A percentile compares a stretch with the other conserved stretches of the same genome.
Conservation (phyloP, 2,329 filamentous ascomycete species). For the Stachybotrys elegans region DNA sequence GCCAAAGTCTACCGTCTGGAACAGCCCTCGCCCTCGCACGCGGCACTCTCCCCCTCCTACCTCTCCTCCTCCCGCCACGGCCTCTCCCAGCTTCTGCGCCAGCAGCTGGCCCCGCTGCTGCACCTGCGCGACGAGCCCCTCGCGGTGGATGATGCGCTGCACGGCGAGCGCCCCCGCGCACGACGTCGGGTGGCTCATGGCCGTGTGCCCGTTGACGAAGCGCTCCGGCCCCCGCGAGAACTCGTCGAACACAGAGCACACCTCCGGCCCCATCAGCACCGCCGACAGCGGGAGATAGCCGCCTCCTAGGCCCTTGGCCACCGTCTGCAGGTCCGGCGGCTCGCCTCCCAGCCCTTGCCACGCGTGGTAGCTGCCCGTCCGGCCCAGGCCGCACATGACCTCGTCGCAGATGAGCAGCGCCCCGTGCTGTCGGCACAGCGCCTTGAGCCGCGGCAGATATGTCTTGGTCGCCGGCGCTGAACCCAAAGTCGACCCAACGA, state of each 20-base stretch:
- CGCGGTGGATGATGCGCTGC: constrained; percentile 30
- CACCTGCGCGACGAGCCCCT: constrained; percentile 20
- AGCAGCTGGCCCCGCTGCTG: constrained; percentile 6
- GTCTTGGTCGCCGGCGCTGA: constrained; percentile 43
- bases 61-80: background rate
- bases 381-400: constrained; percentile 63
- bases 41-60: constrained; percentile 8
- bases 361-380: constrained; percentile 54
- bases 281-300: constrained; percentile 53
- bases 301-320: constrained; percentile 55
- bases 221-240: constrained; percentile 11
- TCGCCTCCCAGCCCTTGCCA: constrained; percentile 48
- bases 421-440: constrained; percentile 46
- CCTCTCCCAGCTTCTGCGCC: background rate
- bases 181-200: constrained; percentile 31
- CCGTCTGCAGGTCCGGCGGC: constrained; percentile 50
- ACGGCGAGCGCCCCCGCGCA: constrained; percentile 35
- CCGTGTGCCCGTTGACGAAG: constrained; percentile 56
- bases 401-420: constrained; percentile 47
- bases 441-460: constrained; percentile 44
- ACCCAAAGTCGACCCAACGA: constrained; percentile 41
- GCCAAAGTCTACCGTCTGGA: constrained; percentile 44
- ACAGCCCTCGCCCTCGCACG: constrained; percentile 24
- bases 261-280: constrained; percentile 39
- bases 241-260: constrained; percentile 6